Conservation (phyloP, 805 yeast species). For the Starmerella khaoyaiensis region DNA sequence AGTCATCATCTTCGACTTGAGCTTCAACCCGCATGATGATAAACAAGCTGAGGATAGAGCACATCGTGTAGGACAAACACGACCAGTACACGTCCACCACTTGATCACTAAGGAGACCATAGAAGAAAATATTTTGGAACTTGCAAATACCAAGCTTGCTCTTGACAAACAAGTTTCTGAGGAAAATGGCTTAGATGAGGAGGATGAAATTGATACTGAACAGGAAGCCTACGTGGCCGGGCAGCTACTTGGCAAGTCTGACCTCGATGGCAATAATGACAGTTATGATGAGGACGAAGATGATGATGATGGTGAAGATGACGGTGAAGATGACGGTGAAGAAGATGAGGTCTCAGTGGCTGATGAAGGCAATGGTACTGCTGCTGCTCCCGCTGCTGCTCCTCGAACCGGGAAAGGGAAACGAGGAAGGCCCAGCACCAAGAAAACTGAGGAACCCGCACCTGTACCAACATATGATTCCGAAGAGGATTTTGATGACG, state of each 20-base stretch:
- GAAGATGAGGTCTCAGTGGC: neutral
- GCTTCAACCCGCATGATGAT: slow-evolving; percentile 97
- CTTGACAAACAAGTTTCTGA: slow-evolving; percentile 45
- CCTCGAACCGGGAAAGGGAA: neutral
- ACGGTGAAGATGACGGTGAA: neutral
- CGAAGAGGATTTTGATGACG: neutral
- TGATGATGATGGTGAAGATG: slow-evolving; percentile 2
- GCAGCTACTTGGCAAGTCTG: slow-evolving; percentile 24
- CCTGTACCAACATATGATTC: neutral
- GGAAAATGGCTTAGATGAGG: slow-evolving; percentile 23
- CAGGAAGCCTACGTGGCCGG: slow-evolving; percentile 30
- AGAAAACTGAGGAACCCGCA: neutral
- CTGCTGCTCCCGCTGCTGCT: neutral
- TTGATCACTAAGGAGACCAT: slow-evolving; percentile 62
- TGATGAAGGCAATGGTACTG: neutral
- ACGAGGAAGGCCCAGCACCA: neutral
- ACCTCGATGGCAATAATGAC: slow-evolving; percentile 5
- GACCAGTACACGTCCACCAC: slow-evolving; percentile 67
- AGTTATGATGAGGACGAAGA: slow-evolving; percentile 1
- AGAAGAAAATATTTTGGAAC: slow-evolving; percentile 74
- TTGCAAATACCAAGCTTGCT: slow-evolving; percentile 84
- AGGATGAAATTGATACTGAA: slow-evolving; percentile 28
- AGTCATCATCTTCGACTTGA: slow-evolving; percentile 82
- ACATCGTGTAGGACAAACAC: slow-evolving; percentile 89
- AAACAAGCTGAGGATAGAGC: slow-evolving; percentile 98